Evolutionary conservation across 2,329 filamentous ascomycete genomes (phyloP).

Genomic region (Zasmidium angulare): DNA sequence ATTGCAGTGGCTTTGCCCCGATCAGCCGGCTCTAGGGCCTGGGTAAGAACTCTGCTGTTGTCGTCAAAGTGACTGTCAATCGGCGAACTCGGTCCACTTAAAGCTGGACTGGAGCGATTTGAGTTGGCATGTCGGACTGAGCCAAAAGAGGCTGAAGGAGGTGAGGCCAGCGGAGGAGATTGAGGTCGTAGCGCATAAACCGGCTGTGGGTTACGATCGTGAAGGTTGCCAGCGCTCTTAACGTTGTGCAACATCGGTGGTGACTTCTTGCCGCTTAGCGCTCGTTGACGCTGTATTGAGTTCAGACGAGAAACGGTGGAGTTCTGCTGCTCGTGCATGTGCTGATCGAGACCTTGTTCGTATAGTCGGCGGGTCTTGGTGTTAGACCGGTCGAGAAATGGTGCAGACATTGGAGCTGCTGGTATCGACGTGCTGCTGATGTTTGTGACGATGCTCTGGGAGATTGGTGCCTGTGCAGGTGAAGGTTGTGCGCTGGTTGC

Average conservation of each 20-base stretch:
- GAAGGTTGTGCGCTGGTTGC: constrained; percentile 36
- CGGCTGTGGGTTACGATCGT: constrained; percentile 41
- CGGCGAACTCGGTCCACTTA: constrained; percentile 47
- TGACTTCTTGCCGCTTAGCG: constrained; percentile 52
- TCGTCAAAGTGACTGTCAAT: constrained; percentile 66
- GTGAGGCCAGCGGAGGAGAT: constrained; percentile 43
- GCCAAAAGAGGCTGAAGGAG: constrained; percentile 39
- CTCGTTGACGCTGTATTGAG: constrained; percentile 67
- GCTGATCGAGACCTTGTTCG: constrained; percentile 76
- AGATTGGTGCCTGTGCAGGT: constrained; percentile 54
- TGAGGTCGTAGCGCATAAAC: constrained; percentile 32
- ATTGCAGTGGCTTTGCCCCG: constrained; percentile 77
- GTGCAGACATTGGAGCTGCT: constrained; percentile 26
- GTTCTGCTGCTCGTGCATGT: constrained; percentile 76
- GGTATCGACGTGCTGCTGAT: constrained; percentile 19
- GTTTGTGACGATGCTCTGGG: constrained; percentile 24
- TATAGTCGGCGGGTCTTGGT: constrained; percentile 76
- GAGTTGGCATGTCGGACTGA: constrained; percentile 37
- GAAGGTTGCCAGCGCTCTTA: constrained; percentile 67
- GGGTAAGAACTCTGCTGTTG: constrained; percentile 56
- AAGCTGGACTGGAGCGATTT: constrained; percentile 41
- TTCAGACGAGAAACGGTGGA: constrained; percentile 78
- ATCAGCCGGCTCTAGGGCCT: constrained; percentile 71
- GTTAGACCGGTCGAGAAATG: constrained; percentile 60
- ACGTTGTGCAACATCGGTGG: constrained; percentile 33